Conservation (phyloP, 495 filamentous ascomycete species). For the Ascobolus immersus region DNA sequence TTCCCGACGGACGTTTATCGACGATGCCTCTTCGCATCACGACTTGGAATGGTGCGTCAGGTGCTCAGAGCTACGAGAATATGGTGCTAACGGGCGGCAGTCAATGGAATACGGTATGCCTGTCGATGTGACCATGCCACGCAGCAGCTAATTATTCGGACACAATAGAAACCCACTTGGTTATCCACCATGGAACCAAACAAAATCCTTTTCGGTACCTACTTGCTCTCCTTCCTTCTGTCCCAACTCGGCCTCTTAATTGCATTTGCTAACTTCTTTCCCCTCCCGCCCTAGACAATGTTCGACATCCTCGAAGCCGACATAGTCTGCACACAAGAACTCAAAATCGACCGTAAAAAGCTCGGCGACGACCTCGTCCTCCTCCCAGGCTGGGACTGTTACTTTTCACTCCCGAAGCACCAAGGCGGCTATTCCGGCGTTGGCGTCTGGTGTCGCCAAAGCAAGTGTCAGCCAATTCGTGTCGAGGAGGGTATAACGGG, state of each 20-base stretch:
- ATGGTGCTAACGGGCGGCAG: slow-evolving; percentile 20
- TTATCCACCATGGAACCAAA: slow-evolving; percentile 82
- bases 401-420: slow-evolving; percentile 69
- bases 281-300: slow-evolving; percentile 39
- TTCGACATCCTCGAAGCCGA: slow-evolving; percentile 85
- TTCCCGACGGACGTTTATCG: no score
- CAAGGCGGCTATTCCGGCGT: slow-evolving; percentile 98
- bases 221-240: background rate
- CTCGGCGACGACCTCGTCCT: slow-evolving; percentile 88
- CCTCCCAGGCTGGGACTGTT: slow-evolving; percentile 88
- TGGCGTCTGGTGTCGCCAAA: slow-evolving; percentile 79
- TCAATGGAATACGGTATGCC: slow-evolving; percentile 73
- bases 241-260: background rate
- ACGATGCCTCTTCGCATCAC: slow-evolving; percentile 59
- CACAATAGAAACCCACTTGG: slow-evolving; percentile 59
- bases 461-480: slow-evolving; percentile 61
- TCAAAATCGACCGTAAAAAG: slow-evolving; percentile 89
- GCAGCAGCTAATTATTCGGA: background rate
- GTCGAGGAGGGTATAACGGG: slow-evolving; percentile 88
- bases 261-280: no score
- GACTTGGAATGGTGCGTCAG: slow-evolving; percentile 59
- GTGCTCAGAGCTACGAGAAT: slow-evolving; percentile 11
- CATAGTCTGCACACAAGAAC: slow-evolving; percentile 84
- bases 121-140: background rate
- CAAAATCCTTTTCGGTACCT: slow-evolving; percentile 50